Conservation (phyloP, 116 monocot species). For the Posidonia oceanica region DNA sequence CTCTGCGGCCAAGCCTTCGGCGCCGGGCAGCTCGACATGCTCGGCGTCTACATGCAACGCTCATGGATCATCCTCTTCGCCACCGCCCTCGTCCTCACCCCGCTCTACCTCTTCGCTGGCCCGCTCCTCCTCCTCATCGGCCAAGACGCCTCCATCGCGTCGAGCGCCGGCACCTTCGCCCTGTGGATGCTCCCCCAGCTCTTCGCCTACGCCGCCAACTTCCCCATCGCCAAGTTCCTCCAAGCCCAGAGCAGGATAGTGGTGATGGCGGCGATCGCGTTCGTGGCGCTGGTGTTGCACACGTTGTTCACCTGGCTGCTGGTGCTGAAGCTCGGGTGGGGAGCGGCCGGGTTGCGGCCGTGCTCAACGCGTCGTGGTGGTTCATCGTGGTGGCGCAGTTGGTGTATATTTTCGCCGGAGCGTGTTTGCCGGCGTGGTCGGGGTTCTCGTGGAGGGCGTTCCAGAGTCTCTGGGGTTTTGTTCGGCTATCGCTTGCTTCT, state of each 20-base stretch:
- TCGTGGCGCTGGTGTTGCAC: conserved; percentile 31
- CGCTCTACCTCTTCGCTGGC: conserved; percentile 6
- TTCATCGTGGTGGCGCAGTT: conserved; percentile 40
- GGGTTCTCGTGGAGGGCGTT: conserved; percentile 63
- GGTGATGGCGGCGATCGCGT: conserved; percentile 37
- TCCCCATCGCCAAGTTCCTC: conserved; percentile 47
- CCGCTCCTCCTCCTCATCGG: conserved; percentile 36
- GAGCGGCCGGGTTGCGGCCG: conserved; percentile 37
- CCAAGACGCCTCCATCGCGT: conserved; percentile 37
- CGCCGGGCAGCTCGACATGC: conserved; percentile 45
- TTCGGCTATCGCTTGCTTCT: conserved; percentile 20
- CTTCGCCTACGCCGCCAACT: conserved; percentile 54
- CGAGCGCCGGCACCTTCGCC: conserved; percentile 31
- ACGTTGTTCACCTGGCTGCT: conserved; percentile 51
- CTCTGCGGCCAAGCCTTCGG: conserved; percentile 73
- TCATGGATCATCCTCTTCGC: conserved; percentile 5
- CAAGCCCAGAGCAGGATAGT: conserved; percentile 68
- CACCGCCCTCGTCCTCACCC: conserved; percentile 2
- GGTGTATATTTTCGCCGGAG: conserved; percentile 32
- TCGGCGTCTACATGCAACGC: conserved; percentile 10
- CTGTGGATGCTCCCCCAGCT: conserved; percentile 79
- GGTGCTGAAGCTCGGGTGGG: conserved; percentile 25
- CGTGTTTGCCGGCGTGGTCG: conserved; percentile 62
- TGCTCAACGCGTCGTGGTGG: conserved; percentile 56
- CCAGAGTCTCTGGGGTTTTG: conserved; percentile 29